phyloP scores from a whole-genome alignment of 2,329 filamentous ascomycete species.

The Cladosporium austrohemisphaericum region DNA sequence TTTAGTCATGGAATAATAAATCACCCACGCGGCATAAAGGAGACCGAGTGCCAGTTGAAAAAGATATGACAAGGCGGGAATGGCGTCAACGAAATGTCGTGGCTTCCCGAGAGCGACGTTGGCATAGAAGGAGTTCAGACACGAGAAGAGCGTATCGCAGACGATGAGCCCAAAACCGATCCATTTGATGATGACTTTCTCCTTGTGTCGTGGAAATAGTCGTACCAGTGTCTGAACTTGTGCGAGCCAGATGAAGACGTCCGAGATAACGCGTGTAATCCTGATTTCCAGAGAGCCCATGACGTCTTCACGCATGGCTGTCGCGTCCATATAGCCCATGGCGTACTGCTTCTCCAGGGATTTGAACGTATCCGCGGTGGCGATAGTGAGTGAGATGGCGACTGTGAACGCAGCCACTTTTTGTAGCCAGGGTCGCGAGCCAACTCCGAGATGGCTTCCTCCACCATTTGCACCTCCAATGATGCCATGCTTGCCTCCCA shows the following conservation, averaged over 20 bases:
- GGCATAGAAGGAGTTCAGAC: slow-evolving; percentile 78
- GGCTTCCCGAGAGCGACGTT: slow-evolving; percentile 50
- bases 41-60: slow-evolving; percentile 84
- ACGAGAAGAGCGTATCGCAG: slow-evolving; percentile 85
- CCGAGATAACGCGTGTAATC: slow-evolving; percentile 85
- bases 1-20: slow-evolving; percentile 91
- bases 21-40: slow-evolving; percentile 87
- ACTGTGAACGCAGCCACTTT: slow-evolving; percentile 61
- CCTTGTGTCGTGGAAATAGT: slow-evolving; percentile 90
- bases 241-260: slow-evolving; percentile 94
- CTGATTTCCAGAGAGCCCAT: slow-evolving; percentile 82
- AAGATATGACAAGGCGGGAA: slow-evolving; percentile 85
- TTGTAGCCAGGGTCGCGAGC: slow-evolving; percentile 89
- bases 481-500: slow-evolving; percentile 70
- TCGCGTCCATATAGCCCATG: slow-evolving; percentile 74
- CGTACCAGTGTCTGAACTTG: slow-evolving; percentile 96
- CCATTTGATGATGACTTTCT: slow-evolving; percentile 99
- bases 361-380: slow-evolving; percentile 83
- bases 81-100: slow-evolving; percentile 77
- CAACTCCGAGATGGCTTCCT: slow-evolving; percentile 72
- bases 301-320: slow-evolving; percentile 70
- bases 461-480: slow-evolving; percentile 70
- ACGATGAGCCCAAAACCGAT: slow-evolving; percentile 91
- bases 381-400: slow-evolving; percentile 83
- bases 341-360: slow-evolving; percentile 80